These are phyloP conservation scores for Magnaporthales sp. DNA, from an alignment of 2,329 filamentous ascomycete genomes.

Conservation along the genomic window DNA sequence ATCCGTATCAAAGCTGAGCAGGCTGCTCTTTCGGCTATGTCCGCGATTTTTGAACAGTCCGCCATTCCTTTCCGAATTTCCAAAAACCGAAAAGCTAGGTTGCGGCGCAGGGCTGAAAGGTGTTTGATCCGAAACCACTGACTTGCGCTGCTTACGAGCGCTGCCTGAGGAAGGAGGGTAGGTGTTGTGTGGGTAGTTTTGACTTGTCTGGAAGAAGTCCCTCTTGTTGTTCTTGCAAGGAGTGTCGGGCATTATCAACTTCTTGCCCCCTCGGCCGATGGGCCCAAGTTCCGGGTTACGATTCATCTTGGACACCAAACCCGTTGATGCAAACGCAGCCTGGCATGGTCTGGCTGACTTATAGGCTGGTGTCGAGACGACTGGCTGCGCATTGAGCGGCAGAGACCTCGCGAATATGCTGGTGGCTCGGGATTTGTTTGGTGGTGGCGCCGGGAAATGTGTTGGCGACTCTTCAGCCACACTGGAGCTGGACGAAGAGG, in stretches of 20 bases:
- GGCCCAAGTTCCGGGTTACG: conserved; percentile 64
- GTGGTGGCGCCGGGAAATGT: conserved; percentile 46
- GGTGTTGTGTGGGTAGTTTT: conserved; percentile 55
- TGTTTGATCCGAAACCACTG: conserved; percentile 66
- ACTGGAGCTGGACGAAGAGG: conserved; percentile 73
- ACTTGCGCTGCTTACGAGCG: conserved; percentile 54
- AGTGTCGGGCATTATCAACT: conserved; percentile 78
- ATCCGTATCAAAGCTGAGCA: conserved; percentile 74
- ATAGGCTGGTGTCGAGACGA: conserved; percentile 65
- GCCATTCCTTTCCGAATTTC: conserved; percentile 50
- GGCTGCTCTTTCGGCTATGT: conserved; percentile 52
- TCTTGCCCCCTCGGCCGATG: conserved; percentile 39
- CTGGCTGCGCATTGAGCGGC: conserved; percentile 51
- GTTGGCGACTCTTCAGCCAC: conserved; percentile 64
- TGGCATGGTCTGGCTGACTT: conserved; percentile 69
- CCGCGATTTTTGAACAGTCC: conserved; percentile 55
- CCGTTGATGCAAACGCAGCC: conserved; percentile 87
- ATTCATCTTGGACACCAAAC: conserved; percentile 90
- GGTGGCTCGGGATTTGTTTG: conserved; percentile 38
- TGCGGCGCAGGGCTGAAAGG: conserved; percentile 60
- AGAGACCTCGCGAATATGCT: conserved; percentile 66
- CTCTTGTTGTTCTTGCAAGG: conserved; percentile 78
- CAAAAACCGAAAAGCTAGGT: conserved; percentile 35
- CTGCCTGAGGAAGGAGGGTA: conserved; percentile 52
- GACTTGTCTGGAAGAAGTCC: conserved; percentile 3